phyloP scores from a whole-genome alignment of 169 alveolate species.

The Besnoitia besnoiti region DNA sequence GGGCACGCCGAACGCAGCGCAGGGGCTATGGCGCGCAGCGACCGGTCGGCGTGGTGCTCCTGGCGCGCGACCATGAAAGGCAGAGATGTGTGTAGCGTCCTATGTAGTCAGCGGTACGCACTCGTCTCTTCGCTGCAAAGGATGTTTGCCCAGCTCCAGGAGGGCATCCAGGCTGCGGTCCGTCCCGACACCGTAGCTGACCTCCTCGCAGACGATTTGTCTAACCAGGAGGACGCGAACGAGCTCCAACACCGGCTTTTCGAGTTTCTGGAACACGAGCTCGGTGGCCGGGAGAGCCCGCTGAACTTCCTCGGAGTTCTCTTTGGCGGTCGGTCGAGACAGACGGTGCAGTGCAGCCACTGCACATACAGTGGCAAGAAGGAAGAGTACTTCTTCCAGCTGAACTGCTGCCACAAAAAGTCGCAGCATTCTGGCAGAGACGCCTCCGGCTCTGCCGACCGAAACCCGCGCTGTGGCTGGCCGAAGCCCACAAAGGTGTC shows the following conservation, averaged over 20 bases:
- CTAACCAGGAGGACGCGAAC: slow-evolving; percentile 68
- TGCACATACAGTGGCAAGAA: slow-evolving; percentile 62
- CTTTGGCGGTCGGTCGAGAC: slow-evolving; percentile 54
- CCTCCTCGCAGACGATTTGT: slow-evolving; percentile 56
- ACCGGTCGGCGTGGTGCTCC: background rate
- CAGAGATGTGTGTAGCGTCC: background rate
- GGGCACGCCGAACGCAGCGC: no score
- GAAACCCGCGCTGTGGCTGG: no score
- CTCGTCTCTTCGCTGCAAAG: slow-evolving; percentile 44
- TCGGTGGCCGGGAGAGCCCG: slow-evolving; percentile 62
- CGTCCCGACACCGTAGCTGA: slow-evolving; percentile 54
- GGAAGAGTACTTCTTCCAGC: slow-evolving; percentile 65
- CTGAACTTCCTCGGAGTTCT: slow-evolving; percentile 52
- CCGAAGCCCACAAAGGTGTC: no score
- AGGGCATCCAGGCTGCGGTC: slow-evolving; percentile 62
- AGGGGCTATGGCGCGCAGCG: no score
- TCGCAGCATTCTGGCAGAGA: background rate
- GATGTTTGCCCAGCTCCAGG: slow-evolving; percentile 58
- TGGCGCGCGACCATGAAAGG: background rate
- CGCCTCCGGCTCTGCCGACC: background rate
- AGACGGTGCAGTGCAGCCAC: slow-evolving; percentile 56
- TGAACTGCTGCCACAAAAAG: slow-evolving; percentile 56
- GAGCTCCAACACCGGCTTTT: slow-evolving; percentile 68
- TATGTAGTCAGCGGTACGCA: slow-evolving; percentile 20
- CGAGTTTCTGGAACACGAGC: slow-evolving; percentile 55